Base-by-base conservation (phyloP, 208 protist species). In the Leptomonas seymouri region DNA sequence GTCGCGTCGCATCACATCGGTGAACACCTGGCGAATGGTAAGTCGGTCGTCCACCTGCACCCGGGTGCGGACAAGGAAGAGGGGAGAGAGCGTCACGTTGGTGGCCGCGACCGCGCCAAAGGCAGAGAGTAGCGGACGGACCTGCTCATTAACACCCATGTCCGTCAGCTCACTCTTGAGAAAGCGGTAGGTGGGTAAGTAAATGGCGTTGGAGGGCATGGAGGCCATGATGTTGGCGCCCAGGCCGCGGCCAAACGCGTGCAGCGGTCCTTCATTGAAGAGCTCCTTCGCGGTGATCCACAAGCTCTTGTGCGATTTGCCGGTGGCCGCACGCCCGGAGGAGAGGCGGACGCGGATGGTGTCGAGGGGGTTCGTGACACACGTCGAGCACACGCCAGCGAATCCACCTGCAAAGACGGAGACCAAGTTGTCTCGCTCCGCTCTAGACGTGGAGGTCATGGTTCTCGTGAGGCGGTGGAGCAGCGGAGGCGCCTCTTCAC, bases 201-300 rank as follows among this genome's bases (percentile, higher is more conserved):
- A 97, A 30, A 97, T 74, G 21, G 88, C 90, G 65, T 95, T 97
- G 30, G 93, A 95, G 8, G 93, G 93, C 69, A 97, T 87, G 0
- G 87, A 94, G 23, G 93, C 93, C 83, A 93, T 83, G 49, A 95
- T 89, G 76, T 97, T 97, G 3, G 85, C 89, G 1, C 74, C 86
- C 8, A 97, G 80, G 27, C 93, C 93, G 39, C 85, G 81, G 21
- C 81, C 82, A 53, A 94, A 93, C 53, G 85, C 93, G 71, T 94
- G 93, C 12, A 60, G 30, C 5, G 94, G 31, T 41, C 93, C 93
- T 8, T 80, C 80, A 7, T 69, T 39, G 67, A 93, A 93, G 25
- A 97, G 84, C 56, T 94, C 88, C 16, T 44, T 74, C 0, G 85
- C 74, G 0, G 87, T 94, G 51, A 84, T 68, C 25, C 74, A 31